Evolutionary conservation across 2,329 filamentous ascomycete species (phyloP).

Genomic region (Bipolaris victoriae): DNA sequence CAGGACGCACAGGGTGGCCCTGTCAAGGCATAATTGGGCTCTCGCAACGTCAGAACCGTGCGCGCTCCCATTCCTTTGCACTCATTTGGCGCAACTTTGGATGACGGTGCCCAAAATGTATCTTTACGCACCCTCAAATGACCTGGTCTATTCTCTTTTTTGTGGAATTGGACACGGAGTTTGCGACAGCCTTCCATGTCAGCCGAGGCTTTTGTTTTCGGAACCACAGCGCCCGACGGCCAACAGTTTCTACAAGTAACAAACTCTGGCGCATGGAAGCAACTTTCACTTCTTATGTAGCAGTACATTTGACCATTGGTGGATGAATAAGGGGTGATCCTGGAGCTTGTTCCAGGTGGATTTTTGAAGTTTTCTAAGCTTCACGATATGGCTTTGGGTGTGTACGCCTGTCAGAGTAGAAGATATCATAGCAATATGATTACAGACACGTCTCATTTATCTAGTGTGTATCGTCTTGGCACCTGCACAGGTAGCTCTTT

Average conservation of each 20-base stretch:
- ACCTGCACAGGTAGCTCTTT: neutral
- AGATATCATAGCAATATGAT: constrained; percentile 16
- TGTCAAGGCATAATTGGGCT: constrained; percentile 26
- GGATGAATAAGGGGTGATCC: neutral
- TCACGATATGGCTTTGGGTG: constrained; percentile 8
- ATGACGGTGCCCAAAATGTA: constrained; percentile 27
- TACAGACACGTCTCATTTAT: neutral
- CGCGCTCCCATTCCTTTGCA: constrained; percentile 5
- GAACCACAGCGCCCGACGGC: constrained; percentile 10
- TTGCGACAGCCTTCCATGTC: constrained; percentile 16
- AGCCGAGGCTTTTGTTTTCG: constrained; percentile 5
- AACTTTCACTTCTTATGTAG: constrained; percentile 30
- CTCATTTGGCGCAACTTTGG: constrained; percentile 12
- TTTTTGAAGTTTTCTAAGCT: neutral
- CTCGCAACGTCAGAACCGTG: constrained; percentile 3
- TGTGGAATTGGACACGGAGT: constrained; percentile 24
- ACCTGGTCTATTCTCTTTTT: constrained; percentile 21
- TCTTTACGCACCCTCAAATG: constrained; percentile 20
- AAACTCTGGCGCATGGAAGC: neutral
- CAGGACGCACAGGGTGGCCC: constrained; percentile 20
- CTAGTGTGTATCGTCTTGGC: neutral
- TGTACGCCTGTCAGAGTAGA: constrained; percentile 16
- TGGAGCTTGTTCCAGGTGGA: constrained; percentile 4
- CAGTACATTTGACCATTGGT: constrained; percentile 17
- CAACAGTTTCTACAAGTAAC: constrained; percentile 8